These are phyloP conservation scores for Selaginella tamariscina DNA, from an alignment of 75 land plant genomes.

Conservation along the genomic window DNA sequence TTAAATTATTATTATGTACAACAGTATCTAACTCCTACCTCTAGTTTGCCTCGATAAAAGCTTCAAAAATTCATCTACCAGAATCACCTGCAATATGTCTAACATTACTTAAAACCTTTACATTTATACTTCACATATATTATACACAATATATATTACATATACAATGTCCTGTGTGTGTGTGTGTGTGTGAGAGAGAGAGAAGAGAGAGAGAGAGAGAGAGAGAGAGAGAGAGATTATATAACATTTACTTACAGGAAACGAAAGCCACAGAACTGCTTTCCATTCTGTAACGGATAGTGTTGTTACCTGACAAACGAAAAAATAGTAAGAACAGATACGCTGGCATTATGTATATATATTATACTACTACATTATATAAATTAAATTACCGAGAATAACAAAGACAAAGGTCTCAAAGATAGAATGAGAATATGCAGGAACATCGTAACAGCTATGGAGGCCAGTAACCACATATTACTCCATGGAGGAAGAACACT, in stretches of 20 bases:
- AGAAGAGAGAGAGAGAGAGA: too few relatives aligned
- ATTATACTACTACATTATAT: too few relatives aligned
- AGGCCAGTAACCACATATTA: conserved; percentile 82
- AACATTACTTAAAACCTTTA: neutral
- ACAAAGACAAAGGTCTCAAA: conserved; percentile 54
- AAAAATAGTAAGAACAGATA: neutral
- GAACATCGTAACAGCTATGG: conserved; percentile 76
- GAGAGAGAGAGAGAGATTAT: too few relatives aligned
- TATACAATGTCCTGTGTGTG: too few relatives aligned
- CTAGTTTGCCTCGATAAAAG: conserved; percentile 56
- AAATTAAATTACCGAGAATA: conserved; percentile 71
- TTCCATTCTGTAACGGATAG: conserved; percentile 73
- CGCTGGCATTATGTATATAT: too few relatives aligned
- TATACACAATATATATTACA: too few relatives aligned
- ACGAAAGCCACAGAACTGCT: conserved; percentile 70
- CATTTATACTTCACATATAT: neutral
- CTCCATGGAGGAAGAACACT: conserved; percentile 94
- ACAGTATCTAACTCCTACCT: conserved; percentile 43
- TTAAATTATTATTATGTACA: too few relatives aligned
- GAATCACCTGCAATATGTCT: conserved; percentile 46
- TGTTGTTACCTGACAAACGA: conserved; percentile 62
- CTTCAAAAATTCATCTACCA: conserved; percentile 85
- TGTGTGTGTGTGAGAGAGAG: too few relatives aligned
- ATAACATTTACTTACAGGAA: conserved; percentile 97
- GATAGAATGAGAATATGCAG: conserved; percentile 78